phyloP scores from a whole-genome alignment of 352 stramenopile genomes.

The Phytophthora sp. region DNA sequence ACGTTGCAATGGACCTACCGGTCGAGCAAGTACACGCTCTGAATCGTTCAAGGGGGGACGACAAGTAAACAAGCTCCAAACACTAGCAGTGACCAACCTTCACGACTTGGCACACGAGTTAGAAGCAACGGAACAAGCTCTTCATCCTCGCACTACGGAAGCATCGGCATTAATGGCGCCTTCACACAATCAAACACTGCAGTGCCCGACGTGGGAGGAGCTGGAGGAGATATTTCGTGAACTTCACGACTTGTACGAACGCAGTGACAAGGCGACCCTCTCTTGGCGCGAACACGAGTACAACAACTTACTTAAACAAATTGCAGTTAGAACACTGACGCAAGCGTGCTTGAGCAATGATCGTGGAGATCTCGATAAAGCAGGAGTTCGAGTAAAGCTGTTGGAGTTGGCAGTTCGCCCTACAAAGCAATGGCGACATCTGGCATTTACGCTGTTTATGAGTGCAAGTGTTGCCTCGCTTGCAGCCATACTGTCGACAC shows the following conservation, averaged over 20 bases:
- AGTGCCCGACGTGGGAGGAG: conserved; percentile 26
- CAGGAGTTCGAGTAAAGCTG: conserved; percentile 40
- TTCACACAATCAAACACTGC: conserved; percentile 5
- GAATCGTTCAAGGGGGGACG: conserved; percentile 4
- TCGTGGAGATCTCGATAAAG: conserved; percentile 16
- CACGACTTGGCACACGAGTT: conserved; percentile 27
- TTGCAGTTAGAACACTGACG: conserved; percentile 26
- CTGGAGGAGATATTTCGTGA: conserved; percentile 43
- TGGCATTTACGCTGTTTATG: conserved; percentile 56
- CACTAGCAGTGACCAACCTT: conserved; percentile 38
- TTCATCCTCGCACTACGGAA: conserved; percentile 11
- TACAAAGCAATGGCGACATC: conserved; percentile 29
- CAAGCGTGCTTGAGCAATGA: conserved; percentile 17
- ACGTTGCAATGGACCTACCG: conserved; percentile 19
- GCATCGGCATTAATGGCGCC: neutral
- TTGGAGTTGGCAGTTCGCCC: conserved; percentile 51
- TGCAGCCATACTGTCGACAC: conserved; percentile 18
- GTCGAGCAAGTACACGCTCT: neutral
- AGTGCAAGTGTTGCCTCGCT: conserved; percentile 26
- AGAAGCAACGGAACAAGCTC: conserved; percentile 20
- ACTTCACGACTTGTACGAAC: conserved; percentile 36
- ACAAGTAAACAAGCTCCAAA: conserved; percentile 11
- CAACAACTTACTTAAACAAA: conserved; percentile 19
- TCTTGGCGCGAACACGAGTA: conserved; percentile 35
- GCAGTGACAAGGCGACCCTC: conserved; percentile 8